These are phyloP conservation scores for Tephrocybe sp. DNA, from an alignment of 768 basidiomycete genomes.

Conservation along the genomic window DNA sequence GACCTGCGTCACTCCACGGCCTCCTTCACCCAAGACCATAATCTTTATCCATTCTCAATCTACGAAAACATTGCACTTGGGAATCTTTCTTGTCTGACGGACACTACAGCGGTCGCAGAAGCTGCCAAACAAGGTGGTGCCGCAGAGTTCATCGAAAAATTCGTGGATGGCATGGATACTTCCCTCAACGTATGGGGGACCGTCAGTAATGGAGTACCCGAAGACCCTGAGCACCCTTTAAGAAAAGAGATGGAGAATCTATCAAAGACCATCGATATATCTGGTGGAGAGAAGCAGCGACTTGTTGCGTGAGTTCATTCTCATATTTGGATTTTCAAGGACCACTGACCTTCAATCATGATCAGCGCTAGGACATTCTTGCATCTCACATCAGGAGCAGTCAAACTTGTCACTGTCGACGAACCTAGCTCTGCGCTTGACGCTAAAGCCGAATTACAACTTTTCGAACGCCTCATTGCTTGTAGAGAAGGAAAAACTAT, in stretches of 20 bases:
- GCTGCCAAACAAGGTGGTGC: slow-evolving; percentile 32
- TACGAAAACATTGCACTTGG: slow-evolving; percentile 40
- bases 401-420: slow-evolving; percentile 41
- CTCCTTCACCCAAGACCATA: slow-evolving; percentile 48
- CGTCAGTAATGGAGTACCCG: slow-evolving; percentile 10
- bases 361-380: slow-evolving; percentile 31
- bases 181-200: slow-evolving; percentile 10
- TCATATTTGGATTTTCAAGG: neutral
- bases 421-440: slow-evolving; percentile 50
- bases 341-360: slow-evolving; percentile 9
- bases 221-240: slow-evolving; percentile 19
- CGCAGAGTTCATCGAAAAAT: slow-evolving; percentile 15
- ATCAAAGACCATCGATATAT: slow-evolving; percentile 17
- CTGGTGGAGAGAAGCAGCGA: slow-evolving; percentile 27
- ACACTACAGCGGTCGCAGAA: slow-evolving; percentile 20
- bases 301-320: neutral
- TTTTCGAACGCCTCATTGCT: neutral
- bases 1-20: slow-evolving; percentile 45
- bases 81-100: slow-evolving; percentile 10
- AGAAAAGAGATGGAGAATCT: slow-evolving; percentile 14
- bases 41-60: slow-evolving; percentile 46
- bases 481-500: slow-evolving; percentile 35
- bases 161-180: slow-evolving; percentile 19
- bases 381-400: slow-evolving; percentile 24
- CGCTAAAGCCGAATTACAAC: slow-evolving; percentile 38